phyloP scores from a whole-genome alignment of 1,284 basidiomycete genomes.

The Sanghuangporus baumii region DNA sequence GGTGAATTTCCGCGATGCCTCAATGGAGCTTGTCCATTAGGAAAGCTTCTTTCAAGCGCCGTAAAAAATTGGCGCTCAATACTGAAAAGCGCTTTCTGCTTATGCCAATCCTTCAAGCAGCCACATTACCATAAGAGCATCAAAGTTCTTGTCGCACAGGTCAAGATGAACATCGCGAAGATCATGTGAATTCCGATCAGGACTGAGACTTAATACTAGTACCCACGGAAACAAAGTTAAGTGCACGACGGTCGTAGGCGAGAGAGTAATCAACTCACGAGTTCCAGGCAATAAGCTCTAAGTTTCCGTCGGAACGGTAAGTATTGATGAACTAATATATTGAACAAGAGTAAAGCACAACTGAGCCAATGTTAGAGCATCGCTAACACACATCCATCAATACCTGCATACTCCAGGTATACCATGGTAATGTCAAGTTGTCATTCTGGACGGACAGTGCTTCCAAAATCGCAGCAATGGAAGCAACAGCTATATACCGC shows the following conservation, averaged over 20 bases:
- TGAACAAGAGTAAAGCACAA: neutral
- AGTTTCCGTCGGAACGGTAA: neutral
- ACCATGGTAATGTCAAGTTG: slow-evolving; percentile 86
- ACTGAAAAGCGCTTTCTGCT: no score
- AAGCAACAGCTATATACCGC: slow-evolving; percentile 53
- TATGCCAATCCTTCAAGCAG: no score
- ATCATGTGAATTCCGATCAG: no score
- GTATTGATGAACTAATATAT: neutral
- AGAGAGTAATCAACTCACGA: neutral
- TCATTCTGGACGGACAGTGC: slow-evolving; percentile 91
- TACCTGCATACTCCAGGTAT: slow-evolving; percentile 78
- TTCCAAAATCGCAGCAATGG: slow-evolving; percentile 70
- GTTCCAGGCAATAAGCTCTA: neutral
- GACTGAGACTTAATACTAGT: no score
- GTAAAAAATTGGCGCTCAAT: no score
- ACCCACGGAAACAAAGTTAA: neutral
- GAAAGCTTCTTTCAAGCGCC: no score
- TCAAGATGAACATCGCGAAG: no score
- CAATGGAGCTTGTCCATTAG: no score
- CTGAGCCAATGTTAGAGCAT: neutral
- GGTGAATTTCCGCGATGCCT: no score
- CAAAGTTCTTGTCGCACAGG: no score
- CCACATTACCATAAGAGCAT: no score
- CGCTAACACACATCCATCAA: slow-evolving; percentile 37
- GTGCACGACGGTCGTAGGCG: neutral